Conservation (phyloP, 805 yeast species). For the Myxozyma neotropica region DNA sequence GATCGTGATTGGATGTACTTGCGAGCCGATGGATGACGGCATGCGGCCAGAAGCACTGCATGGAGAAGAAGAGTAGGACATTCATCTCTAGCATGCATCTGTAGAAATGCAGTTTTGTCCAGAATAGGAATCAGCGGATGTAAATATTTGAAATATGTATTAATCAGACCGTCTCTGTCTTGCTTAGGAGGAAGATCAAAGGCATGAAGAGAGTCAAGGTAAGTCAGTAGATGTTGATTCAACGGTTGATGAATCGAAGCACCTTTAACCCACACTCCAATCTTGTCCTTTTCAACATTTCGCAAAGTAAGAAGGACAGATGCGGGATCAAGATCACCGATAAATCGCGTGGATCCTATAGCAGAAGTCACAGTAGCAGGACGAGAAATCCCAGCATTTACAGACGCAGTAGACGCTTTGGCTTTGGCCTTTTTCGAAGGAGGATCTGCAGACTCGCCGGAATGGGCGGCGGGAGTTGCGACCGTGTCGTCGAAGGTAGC, state of each 20-base stretch:
- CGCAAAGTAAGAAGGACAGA: conserved; percentile 23
- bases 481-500: conserved; percentile 22
- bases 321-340: conserved; percentile 30
- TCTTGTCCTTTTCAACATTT: conserved; percentile 26
- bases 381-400: too few relatives aligned
- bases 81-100: conserved; percentile 42
- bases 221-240: conserved; percentile 42
- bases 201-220: conserved; percentile 45
- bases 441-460: conserved; percentile 1
- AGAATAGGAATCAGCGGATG: conserved; percentile 50
- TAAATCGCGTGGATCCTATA: conserved; percentile 25
- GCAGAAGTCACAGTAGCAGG: background rate
- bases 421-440: background rate
- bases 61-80: conserved; percentile 48
- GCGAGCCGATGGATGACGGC: conserved; percentile 46
- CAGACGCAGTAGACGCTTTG: background rate
- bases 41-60: conserved; percentile 49
- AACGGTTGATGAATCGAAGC: conserved; percentile 38
- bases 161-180: conserved; percentile 43
- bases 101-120: conserved; percentile 47
- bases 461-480: conserved; percentile 19
- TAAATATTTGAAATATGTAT: conserved; percentile 47
- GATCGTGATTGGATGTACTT: conserved; percentile 39
- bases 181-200: conserved; percentile 44
- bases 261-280: conserved; percentile 45